A percentile compares a stretch with the other conserved stretches of the same genome.
These are phyloP conservation scores for Aspergillus caelatus DNA, from an alignment of 2,329 filamentous ascomycete genomes.

Conservation along the genomic window DNA sequence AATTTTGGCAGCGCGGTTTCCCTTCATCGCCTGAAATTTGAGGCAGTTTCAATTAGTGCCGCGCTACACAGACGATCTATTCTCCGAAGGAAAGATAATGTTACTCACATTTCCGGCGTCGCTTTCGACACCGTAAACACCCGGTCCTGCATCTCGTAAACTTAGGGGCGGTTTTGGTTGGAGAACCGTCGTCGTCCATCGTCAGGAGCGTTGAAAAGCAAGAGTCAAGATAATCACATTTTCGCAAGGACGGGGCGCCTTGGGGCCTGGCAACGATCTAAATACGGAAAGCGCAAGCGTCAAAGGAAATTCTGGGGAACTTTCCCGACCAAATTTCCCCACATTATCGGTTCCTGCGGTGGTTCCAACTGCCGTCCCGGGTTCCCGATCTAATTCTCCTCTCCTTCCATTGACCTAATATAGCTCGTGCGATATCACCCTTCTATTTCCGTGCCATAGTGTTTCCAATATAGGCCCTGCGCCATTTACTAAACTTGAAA, in stretches of 20 bases:
- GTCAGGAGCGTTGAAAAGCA: background rate
- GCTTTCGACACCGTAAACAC: conserved; percentile 53
- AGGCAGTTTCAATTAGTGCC: background rate
- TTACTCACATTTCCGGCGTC: conserved; percentile 52
- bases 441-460: background rate
- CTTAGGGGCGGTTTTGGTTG: conserved; percentile 7
- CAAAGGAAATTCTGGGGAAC: background rate
- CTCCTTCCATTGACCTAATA: background rate
- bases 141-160: conserved; percentile 42
- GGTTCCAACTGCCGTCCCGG: background rate
- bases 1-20: conserved; percentile 55
- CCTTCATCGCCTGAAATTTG: conserved; percentile 51
- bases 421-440: background rate
- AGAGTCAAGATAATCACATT: background rate
- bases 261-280: background rate
- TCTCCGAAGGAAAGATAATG: background rate
- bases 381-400: background rate
- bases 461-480: background rate
- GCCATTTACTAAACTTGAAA: background rate
- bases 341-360: background rate
- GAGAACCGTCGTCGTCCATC: background rate
- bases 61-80: background rate
- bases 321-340: conserved; percentile 26
- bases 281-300: conserved; percentile 2
- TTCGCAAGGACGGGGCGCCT: background rate